These are phyloP conservation scores for Aquilaria sinensis DNA, from an alignment of 345 rosid species.

Conservation along the genomic window DNA sequence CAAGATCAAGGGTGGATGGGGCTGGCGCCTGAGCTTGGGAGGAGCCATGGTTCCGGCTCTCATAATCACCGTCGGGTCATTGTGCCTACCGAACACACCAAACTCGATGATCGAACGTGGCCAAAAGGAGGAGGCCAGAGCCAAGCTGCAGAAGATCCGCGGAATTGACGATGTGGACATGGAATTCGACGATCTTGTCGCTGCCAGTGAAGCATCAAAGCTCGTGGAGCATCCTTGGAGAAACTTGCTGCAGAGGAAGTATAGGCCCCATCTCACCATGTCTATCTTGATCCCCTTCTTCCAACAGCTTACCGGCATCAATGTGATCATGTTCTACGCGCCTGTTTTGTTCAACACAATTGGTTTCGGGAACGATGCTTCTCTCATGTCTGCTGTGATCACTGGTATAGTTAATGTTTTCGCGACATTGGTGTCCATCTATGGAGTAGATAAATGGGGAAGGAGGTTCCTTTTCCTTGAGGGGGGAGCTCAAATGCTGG, in stretches of 20 bases:
- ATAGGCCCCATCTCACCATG: constrained; percentile 71
- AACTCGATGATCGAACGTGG: constrained; percentile 91
- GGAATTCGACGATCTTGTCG: constrained; percentile 59
- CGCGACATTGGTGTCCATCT: constrained; percentile 65
- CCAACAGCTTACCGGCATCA: constrained; percentile 78
- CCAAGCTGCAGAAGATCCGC: constrained; percentile 46
- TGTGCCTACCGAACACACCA: constrained; percentile 81
- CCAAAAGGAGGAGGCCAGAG: constrained; percentile 44
- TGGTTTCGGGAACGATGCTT: constrained; percentile 53
- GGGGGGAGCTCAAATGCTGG: constrained; percentile 66
- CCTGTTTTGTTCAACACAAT: constrained; percentile 73
- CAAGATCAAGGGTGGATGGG: constrained; percentile 68
- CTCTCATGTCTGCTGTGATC: constrained; percentile 71
- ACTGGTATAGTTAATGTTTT: constrained; percentile 54
- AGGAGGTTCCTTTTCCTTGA: constrained; percentile 68
- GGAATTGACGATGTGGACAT: constrained; percentile 63
- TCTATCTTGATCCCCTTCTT: constrained; percentile 65
- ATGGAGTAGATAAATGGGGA: constrained; percentile 75
- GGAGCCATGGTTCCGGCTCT: constrained; percentile 90
- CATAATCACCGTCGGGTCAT: constrained; percentile 62
- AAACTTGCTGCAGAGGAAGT: constrained; percentile 64
- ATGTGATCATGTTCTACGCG: constrained; percentile 78
- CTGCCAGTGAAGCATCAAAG: constrained; percentile 65
- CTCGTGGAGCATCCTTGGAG: constrained; percentile 66
- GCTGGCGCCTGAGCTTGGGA: constrained; percentile 85